phyloP scores from a whole-genome alignment of 208 protist species.

The Trypanosoma lewisi region DNA sequence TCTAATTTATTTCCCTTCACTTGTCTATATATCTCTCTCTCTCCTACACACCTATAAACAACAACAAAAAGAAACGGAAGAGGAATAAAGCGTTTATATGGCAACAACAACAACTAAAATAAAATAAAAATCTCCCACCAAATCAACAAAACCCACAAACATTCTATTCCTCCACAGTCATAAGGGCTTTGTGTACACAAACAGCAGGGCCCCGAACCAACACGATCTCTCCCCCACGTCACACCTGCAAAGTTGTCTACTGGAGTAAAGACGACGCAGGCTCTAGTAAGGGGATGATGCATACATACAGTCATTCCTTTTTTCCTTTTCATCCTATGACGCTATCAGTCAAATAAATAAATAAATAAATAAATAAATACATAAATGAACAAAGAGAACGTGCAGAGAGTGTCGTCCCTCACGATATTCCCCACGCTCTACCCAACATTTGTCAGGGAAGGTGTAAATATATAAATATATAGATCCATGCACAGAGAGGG shows the following conservation, averaged over 20 bases:
- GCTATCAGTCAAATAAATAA: no score
- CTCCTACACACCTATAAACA: no score
- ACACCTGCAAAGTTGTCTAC: constrained; percentile 25
- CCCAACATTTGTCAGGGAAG: no score
- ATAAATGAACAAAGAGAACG: neutral
- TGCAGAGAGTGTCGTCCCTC: no score
- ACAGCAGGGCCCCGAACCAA: neutral
- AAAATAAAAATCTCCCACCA: neutral
- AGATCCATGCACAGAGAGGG: no score
- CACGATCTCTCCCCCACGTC: constrained; percentile 25
- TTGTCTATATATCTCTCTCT: no score
- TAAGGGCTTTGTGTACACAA: no score
- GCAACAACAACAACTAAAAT: neutral
- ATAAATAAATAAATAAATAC: neutral
- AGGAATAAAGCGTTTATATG: neutral
- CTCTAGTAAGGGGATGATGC: constrained; percentile 25
- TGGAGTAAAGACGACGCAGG: constrained; percentile 17
- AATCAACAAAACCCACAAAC: no score
- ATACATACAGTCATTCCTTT: neutral
- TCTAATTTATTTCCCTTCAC: neutral
- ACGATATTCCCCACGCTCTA: neutral
- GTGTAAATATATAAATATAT: no score
- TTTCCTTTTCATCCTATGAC: neutral
- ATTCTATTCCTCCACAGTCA: no score
- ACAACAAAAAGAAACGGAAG: neutral